A percentile compares a stretch with the other conserved stretches of the same genome.
Evolutionary conservation across 352 stramenopile genomes (phyloP).

Genomic region (Globisporangium yorkense): DNA sequence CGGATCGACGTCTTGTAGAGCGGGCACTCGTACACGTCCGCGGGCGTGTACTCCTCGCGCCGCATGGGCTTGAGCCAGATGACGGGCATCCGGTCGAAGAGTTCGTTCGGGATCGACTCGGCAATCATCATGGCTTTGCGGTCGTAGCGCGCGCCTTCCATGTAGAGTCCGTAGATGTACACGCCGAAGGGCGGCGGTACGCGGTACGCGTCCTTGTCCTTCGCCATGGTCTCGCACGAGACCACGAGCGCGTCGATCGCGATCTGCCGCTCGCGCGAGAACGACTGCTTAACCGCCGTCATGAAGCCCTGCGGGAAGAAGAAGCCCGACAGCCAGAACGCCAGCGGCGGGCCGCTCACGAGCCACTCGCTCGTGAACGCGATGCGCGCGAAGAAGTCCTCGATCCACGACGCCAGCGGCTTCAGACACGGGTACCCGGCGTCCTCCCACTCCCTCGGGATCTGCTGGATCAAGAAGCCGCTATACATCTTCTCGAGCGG

Average conservation of each 20-base stretch:
- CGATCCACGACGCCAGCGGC: constrained; percentile 88
- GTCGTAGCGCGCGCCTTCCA: constrained; percentile 92
- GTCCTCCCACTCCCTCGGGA: constrained; percentile 85
- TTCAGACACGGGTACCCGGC: constrained; percentile 91
- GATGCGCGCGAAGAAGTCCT: constrained; percentile 90
- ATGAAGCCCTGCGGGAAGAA: constrained; percentile 96
- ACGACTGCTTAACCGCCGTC: constrained; percentile 92
- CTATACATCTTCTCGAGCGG: constrained; percentile 91
- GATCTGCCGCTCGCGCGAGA: constrained; percentile 85
- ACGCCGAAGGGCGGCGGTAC: constrained; percentile 71
- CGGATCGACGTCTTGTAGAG: constrained; percentile 93
- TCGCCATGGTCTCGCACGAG: constrained; percentile 69
- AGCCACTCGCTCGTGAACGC: constrained; percentile 84
- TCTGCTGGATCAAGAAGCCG: constrained; percentile 87
- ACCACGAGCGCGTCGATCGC: constrained; percentile 91
- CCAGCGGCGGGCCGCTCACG: constrained; percentile 61
- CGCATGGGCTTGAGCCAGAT: constrained; percentile 89
- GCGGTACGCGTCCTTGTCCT: constrained; percentile 69
- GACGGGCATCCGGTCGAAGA: constrained; percentile 90
- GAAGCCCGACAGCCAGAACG: constrained; percentile 92
- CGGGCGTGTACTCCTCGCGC: constrained; percentile 65
- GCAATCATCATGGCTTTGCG: constrained; percentile 63
- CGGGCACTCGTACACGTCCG: constrained; percentile 86
- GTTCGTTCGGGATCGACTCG: constrained; percentile 84
- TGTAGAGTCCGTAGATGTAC: constrained; percentile 94